phyloP scores from a whole-genome alignment of 176 grass and related monocot genomes.

The Triticum timopheevii region DNA sequence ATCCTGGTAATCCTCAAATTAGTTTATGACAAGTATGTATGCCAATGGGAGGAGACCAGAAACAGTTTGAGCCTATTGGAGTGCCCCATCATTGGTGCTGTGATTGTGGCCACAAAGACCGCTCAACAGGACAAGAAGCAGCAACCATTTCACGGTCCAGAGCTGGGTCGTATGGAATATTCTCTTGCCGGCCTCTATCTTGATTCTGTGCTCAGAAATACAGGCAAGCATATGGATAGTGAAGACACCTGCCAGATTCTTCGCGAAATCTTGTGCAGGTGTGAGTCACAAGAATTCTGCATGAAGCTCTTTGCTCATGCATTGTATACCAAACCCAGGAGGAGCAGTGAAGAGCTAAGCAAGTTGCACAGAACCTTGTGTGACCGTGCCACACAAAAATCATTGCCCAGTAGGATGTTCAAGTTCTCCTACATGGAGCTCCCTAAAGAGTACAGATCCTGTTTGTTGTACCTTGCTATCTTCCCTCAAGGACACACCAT shows the following conservation, averaged over 20 bases:
- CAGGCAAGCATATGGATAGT: background rate
- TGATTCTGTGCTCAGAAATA: background rate
- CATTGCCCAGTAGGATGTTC: too few species aligned
- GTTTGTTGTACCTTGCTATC: background rate
- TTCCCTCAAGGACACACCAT: background rate
- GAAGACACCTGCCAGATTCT: background rate
- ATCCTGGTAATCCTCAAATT: background rate
- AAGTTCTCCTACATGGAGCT: too few species aligned
- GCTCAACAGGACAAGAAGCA: too few species aligned
- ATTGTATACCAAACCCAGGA: background rate
- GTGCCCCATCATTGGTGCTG: background rate
- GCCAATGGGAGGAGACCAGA: background rate
- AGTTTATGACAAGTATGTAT: background rate
- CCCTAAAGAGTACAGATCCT: too few species aligned
- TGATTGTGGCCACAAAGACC: background rate
- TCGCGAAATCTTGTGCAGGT: background rate
- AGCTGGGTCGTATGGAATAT: background rate
- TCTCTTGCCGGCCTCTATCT: background rate
- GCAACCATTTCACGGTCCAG: background rate
- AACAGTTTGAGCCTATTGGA: background rate
- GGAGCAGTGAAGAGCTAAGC: background rate
- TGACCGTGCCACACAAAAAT: too few species aligned
- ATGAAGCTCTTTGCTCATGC: background rate
- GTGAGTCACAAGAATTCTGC: background rate
- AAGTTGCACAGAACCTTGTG: background rate